Evolutionary conservation across 371 early-diverging fungal genomes (phyloP), one percentile per base, ranked within the genome.

Genomic region (Haplosporangium sp.): DNA sequence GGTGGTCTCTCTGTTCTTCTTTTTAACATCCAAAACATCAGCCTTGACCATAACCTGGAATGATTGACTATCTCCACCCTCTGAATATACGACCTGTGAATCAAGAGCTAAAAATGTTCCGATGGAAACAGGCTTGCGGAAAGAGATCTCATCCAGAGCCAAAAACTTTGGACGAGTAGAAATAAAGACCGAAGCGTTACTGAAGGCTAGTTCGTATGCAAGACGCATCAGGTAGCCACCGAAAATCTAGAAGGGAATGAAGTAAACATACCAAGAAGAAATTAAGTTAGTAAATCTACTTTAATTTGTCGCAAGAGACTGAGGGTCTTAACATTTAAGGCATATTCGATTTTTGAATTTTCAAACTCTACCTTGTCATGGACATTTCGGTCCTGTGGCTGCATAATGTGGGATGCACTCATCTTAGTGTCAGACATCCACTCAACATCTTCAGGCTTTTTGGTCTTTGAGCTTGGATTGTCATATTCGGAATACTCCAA

Each of bases 321-420:
- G 27, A 27, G 27, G 27, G 27, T 27, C 27, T 1, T 27, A 27
- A 27, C 47, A 55, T 10, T 55, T 34, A 34, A 15, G 20, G 9
- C 8, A 50, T 5, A 15, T 35, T 4, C 34, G 52, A 19, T 52
- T 10, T 1, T 15, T 2, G 17, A 52, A 3, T 88, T 95, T 93
- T 60, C 88, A 86, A 61, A 94, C 94, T 37, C 17, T 66, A 73
- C 78, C 74, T 81, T 81, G 73, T 94, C 91, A 77, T 98, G 96
- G 44, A 98, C 91, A 71, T 98, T 98, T 52, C 97, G 92, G 60
- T 96, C 93, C 66, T 95, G 95, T 34, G 95, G 95, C 65, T 90
- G 88, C 92, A 92, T 91, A 40, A 95, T 72, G 57, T 86, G 86
- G 42, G 93, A 88, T 20, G 93, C 91, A 57, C 94, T 88, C 73